phyloP scores from a whole-genome alignment of 345 rosid genomes.

The Nephelium lappaceum region DNA sequence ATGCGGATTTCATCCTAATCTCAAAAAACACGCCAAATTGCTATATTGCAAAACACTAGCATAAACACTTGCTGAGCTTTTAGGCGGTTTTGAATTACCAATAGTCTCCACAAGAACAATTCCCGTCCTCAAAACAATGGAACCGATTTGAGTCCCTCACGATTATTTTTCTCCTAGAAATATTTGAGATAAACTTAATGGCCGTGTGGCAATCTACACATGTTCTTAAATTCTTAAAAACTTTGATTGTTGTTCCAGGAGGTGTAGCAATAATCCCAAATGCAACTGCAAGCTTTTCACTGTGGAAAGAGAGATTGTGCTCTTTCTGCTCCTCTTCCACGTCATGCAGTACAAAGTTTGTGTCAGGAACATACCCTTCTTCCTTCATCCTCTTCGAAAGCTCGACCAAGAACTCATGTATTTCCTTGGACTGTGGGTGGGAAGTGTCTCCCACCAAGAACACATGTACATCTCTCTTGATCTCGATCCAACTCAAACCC shows the following conservation, averaged over 20 bases:
- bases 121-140: conserved; percentile 82
- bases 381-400: conserved; percentile 68
- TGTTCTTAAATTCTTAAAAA: conserved; percentile 84
- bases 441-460: conserved; percentile 76
- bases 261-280: conserved; percentile 72
- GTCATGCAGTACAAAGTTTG: conserved; percentile 75
- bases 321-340: conserved; percentile 93
- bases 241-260: conserved; percentile 66
- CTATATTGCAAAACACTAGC: neutral
- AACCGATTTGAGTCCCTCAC: conserved; percentile 83
- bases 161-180: conserved; percentile 63
- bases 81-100: conserved; percentile 52
- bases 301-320: conserved; percentile 77
- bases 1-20: neutral
- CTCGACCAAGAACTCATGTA: conserved; percentile 54
- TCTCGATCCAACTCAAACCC: conserved; percentile 80
- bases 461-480: conserved; percentile 63
- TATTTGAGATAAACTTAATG: conserved; percentile 82
- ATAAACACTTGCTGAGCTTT: neutral
- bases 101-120: conserved; percentile 81
- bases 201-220: conserved; percentile 92
- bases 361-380: conserved; percentile 84
- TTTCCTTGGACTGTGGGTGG: conserved; percentile 64
- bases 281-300: conserved; percentile 95
- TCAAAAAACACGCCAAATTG: neutral